Evolutionary conservation across 2,329 filamentous ascomycete genomes (phyloP), one percentile per base, ranked within the genome.

Genomic region (Emydomyces testavorans): DNA sequence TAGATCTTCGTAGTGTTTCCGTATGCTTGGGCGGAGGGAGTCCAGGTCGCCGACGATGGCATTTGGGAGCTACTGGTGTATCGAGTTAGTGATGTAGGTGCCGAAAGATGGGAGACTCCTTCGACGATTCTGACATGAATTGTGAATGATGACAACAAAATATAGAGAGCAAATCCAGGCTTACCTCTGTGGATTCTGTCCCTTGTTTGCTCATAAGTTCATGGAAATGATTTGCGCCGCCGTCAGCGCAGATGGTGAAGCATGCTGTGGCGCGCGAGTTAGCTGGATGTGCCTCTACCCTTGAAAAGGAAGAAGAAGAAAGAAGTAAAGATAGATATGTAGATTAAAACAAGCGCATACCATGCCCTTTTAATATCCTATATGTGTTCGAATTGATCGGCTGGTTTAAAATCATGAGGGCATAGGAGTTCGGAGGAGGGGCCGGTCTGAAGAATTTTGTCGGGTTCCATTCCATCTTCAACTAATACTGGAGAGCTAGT

Each of bases 1-100:
- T 45, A 74, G 71, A 18, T 71, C 67, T 28, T 75, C 71, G 66
- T 89, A 94, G 65, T 83, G 82, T n/a, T 72, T 58, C 45, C 73
- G 73, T 8, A 84, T 75, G 10, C 77, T 66, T 7, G 77, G 70
- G 2, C 69, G 69, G 15, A 96, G 70, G 3, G 90, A 95, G 68
- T 98, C 92, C 7, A 98, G 75, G 62, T 98, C 92, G 39, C 92
- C 92, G 56, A 94, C 80, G 52, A 98, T 88, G 47, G 76, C 71
- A 59, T 85, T 71, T 1, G 87, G 77, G 49, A 79, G 70, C 60
- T 78, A 41, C 11, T 32, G n/a, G 23, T 15, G 11, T 26, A 21
- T 49, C 5, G 13, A 40, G 46, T 42, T 34, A 43, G 36, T n/a
- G 15, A 16, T 13, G 23, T 21, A 6, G 3, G 21, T 35, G 2